Conservation (phyloP, 768 basidiomycete species). For the Macrolepiota dolichaula region DNA sequence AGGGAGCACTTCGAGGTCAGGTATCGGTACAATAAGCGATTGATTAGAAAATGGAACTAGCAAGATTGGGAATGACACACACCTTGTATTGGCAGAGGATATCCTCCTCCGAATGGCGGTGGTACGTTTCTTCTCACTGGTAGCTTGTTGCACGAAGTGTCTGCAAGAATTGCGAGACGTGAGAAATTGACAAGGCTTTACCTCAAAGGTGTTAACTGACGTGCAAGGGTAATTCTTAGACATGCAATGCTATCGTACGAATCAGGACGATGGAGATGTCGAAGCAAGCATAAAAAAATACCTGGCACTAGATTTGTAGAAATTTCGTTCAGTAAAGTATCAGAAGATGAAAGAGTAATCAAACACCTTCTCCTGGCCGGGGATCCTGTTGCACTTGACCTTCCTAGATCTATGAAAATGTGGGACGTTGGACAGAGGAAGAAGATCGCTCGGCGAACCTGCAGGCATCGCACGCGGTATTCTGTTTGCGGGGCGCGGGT, state of each 20-base stretch:
- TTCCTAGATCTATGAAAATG: conserved; percentile 62
- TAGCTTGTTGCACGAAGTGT: conserved; percentile 80
- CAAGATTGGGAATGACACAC: conserved; percentile 19
- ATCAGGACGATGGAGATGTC: conserved; percentile 15
- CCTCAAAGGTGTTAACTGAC: conserved; percentile 38
- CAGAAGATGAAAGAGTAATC: conserved; percentile 15
- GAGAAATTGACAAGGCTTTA: conserved; percentile 7
- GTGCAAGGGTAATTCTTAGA: conserved; percentile 92
- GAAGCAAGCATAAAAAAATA: conserved; percentile 26
- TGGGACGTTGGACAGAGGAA: conserved; percentile 13
- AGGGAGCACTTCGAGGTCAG: conserved; percentile 25
- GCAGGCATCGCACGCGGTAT: conserved; percentile 93
- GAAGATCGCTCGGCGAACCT: conserved; percentile 41
- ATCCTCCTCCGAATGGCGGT: conserved; percentile 59
- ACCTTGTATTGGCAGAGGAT: conserved; percentile 47
- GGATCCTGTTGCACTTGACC: conserved; percentile 83
- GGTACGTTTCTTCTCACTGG: conserved; percentile 77
- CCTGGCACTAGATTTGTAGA: conserved; percentile 55
- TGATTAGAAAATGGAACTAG: conserved; percentile 4
- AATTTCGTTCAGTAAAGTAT: conserved; percentile 6
- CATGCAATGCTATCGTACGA: conserved; percentile 62
- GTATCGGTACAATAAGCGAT: conserved; percentile 16
- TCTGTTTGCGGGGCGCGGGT: conserved; percentile 87
- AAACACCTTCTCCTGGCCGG: conserved; percentile 76
- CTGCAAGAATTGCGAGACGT: conserved; percentile 29